Conservation (phyloP, 2,329 filamentous ascomycete genomes). For the Dactylellina parvicollis region DNA sequence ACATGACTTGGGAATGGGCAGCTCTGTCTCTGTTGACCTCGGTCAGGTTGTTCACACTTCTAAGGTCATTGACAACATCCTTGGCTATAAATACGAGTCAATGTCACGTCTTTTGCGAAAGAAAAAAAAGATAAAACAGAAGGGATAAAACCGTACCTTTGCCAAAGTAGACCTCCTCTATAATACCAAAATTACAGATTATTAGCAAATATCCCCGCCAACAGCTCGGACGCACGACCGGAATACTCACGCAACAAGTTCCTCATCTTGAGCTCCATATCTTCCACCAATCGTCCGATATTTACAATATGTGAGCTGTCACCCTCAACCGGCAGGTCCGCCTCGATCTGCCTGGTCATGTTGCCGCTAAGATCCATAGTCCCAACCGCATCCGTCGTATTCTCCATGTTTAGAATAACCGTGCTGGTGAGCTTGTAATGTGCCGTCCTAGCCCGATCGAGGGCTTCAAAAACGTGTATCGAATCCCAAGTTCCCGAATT, state of each 20-base stretch:
- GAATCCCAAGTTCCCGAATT: slow-evolving; percentile 92
- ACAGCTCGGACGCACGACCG: no score
- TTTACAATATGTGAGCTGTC: slow-evolving; percentile 96
- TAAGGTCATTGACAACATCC: slow-evolving; percentile 94
- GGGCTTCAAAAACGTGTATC: slow-evolving; percentile 97
- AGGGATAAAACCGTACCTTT: slow-evolving; percentile 65
- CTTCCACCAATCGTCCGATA: slow-evolving; percentile 88
- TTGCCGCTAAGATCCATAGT: slow-evolving; percentile 94
- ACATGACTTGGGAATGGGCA: slow-evolving; percentile 88
- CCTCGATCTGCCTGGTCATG: slow-evolving; percentile 96
- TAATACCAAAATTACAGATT: slow-evolving; percentile 13
- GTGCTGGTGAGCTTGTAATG: slow-evolving; percentile 99
- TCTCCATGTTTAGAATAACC: slow-evolving; percentile 88
- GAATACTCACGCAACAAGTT: slow-evolving; percentile 77
- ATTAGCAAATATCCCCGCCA: slow-evolving; percentile 53
- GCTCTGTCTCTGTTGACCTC: slow-evolving; percentile 85
- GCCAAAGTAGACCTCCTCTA: slow-evolving; percentile 97
- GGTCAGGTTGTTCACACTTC: slow-evolving; percentile 79
- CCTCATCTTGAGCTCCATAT: slow-evolving; percentile 99
- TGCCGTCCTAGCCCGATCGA: slow-evolving; percentile 86
- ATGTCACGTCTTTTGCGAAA: neutral
- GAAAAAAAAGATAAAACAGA: neutral
- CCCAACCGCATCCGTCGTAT: slow-evolving; percentile 74
- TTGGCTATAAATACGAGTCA: slow-evolving; percentile 69
- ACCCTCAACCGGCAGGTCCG: slow-evolving; percentile 86